These are phyloP conservation scores for Termitomyces sp. DNA, from an alignment of 768 basidiomycete genomes.

Conservation along the genomic window DNA sequence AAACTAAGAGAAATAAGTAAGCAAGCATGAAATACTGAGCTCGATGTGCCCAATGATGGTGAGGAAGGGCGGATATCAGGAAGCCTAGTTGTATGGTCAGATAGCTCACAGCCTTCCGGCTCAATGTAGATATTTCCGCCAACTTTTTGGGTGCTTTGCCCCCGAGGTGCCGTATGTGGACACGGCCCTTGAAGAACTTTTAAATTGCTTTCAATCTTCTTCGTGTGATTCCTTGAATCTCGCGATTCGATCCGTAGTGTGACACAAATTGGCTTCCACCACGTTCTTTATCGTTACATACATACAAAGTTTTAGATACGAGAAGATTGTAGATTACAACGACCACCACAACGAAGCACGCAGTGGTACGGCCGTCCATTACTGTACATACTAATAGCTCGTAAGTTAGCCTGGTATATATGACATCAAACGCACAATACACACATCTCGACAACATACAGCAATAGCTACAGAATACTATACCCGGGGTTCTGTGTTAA, in stretches of 20 bases:
- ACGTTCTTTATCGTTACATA: not conserved
- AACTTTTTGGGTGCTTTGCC: too few species aligned
- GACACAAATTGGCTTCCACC: not conserved
- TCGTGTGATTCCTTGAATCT: too few species aligned
- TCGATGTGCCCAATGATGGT: not conserved
- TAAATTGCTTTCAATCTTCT: too few species aligned
- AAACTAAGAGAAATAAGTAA: too few species aligned
- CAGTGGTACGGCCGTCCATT: not conserved
- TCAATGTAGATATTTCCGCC: too few species aligned
- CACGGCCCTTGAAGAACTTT: too few species aligned
- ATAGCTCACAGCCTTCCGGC: too few species aligned
- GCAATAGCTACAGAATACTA: not conserved
- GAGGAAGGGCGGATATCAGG: not conserved
- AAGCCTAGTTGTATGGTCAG: too few species aligned
- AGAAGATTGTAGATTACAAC: not conserved
- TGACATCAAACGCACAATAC: not conserved
- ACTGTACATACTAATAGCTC: constrained; percentile 1
- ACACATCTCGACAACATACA: not conserved
- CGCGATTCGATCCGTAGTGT: too few species aligned
- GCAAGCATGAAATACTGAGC: too few species aligned
- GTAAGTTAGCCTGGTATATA: constrained; percentile 4
- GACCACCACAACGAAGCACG: not conserved
- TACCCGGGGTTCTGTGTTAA: not conserved
- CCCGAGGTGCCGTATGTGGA: too few species aligned
- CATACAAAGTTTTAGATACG: not conserved